Evolutionary conservation across 345 rosid species (phyloP), one percentile per base, ranked within the genome.

Genomic region (Turnera subulata): DNA sequence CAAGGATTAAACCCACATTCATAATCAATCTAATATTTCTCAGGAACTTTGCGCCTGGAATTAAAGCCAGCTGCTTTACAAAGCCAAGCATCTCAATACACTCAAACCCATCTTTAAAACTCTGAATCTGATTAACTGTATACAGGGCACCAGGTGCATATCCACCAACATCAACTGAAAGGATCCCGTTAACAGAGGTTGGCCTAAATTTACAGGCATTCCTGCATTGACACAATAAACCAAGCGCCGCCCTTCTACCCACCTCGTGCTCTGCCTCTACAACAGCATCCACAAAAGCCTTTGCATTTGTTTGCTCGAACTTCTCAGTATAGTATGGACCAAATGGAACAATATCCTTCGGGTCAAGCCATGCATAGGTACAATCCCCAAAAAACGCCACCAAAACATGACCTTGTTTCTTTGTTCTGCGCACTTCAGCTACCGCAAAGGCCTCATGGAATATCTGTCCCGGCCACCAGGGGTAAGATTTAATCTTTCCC

Each of bases 331-430:
- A 48, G 21, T 48, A 13, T 11, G 54, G 0, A 25, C 14, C 54
- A 50, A 50, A 50, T 11, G 54, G 54, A 0, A 50, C 33, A 50
- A 50, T 33, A 2, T 50, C 54, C 19, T 3, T 4, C 3, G 35
- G 54, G 14, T 50, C 35, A 50, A 50, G 37, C 54, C 54, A 50
- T 25, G 17, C 54, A 50, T 50, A 23, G 54, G 35, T 50, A 50
- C 19, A 6, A 50, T 50, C 37, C 37, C 24, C 39, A 35, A 35
- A 35, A 35, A 35, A 35, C 11, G 39, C 39, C 6, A 35, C 39
- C 39, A 35, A 35, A 6, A 35, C 39, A 35, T 35, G 39, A 35
- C 39, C 39, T 11, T 35, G 6, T 35, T 5, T 35, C 39, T 35
- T 35, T 35, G 39, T 35, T 11, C 11, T 11, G 39, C 39, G 35